Evolutionary conservation across 2,329 filamentous ascomycete species (phyloP).

Genomic region (Chaetomium olivaceum): DNA sequence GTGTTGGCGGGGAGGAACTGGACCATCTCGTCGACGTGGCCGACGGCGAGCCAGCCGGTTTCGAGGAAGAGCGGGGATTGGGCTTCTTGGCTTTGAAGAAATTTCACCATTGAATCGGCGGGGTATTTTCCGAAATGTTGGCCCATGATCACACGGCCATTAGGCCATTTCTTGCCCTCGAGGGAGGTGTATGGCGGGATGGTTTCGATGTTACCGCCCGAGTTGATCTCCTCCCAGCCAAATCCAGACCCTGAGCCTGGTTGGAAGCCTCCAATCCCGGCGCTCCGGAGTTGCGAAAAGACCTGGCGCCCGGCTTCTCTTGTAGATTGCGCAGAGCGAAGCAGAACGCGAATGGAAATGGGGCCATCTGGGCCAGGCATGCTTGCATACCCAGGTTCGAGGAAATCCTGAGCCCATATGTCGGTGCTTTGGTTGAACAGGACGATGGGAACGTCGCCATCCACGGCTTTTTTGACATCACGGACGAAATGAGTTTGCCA

Average conservation of each 20-base stretch:
- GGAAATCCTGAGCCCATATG: slow-evolving; percentile 18
- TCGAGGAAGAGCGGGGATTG: slow-evolving; percentile 13
- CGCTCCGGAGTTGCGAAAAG: slow-evolving; percentile 14
- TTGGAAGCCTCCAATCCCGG: slow-evolving; percentile 9
- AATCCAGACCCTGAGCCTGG: slow-evolving; percentile 8
- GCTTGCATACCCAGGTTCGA: slow-evolving; percentile 16
- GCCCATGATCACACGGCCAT: slow-evolving; percentile 17
- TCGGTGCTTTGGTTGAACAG: slow-evolving; percentile 17
- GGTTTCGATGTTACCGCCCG: slow-evolving; percentile 20
- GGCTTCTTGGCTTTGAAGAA: slow-evolving; percentile 6
- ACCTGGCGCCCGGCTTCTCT: slow-evolving; percentile 12
- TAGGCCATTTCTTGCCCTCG: slow-evolving; percentile 6
- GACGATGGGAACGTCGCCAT: slow-evolving; percentile 3
- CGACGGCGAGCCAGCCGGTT: slow-evolving; percentile 14
- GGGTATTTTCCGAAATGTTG: slow-evolving; percentile 14
- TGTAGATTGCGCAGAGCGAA: slow-evolving; percentile 16
- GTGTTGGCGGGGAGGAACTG: slow-evolving; percentile 12
- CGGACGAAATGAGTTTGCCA: slow-evolving; percentile 14
- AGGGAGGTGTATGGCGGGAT: slow-evolving; percentile 17
- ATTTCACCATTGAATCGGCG: slow-evolving; percentile 5
- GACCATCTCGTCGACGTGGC: slow-evolving; percentile 20
- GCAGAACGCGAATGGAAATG: slow-evolving; percentile 11
- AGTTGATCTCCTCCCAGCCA: slow-evolving; percentile 18
- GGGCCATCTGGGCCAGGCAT: slow-evolving; percentile 15
- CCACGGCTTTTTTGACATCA: background rate